Percentiles rank a stretch among this genome's conserved stretches.
Evolutionary conservation across 257 asterid genomes (phyloP).

Genomic region (Solanum habrochaites): DNA sequence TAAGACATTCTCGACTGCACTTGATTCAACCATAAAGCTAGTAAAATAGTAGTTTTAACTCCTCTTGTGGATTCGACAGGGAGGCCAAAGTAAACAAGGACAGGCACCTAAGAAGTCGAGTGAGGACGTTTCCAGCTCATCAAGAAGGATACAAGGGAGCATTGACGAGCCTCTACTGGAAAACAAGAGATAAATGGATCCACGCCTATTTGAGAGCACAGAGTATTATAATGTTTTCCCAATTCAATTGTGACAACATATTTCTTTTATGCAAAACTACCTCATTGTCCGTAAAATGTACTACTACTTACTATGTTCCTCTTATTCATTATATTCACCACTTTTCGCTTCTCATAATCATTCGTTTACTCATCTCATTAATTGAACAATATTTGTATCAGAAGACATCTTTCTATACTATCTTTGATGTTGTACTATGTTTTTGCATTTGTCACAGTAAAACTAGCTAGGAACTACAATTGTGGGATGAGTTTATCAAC

Average conservation of each 20-base stretch:
- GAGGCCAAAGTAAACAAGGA: slow-evolving; percentile 36
- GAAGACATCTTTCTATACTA: not conserved
- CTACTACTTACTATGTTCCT: not conserved
- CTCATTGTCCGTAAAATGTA: not conserved
- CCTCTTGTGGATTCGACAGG: slow-evolving; percentile 25
- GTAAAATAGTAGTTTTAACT: no score
- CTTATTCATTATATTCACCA: not conserved
- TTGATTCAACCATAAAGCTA: not conserved
- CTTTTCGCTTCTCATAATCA: not conserved
- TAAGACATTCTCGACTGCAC: not conserved
- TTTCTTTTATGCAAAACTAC: not conserved
- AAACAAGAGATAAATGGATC: slow-evolving; percentile 4
- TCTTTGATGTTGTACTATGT: not conserved
- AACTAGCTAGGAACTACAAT: no score
- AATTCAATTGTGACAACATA: not conserved
- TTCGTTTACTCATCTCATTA: no score
- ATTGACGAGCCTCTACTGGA: slow-evolving; percentile 26
- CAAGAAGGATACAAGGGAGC: slow-evolving; percentile 14
- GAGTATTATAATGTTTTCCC: not conserved
- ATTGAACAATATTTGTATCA: not conserved
- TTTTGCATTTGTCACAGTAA: not conserved
- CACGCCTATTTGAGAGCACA: not conserved
- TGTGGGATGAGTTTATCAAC: no score
- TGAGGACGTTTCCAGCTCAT: slow-evolving; percentile 20
- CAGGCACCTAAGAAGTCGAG: slow-evolving; percentile 36